Percentiles rank a stretch among this genome's conserved stretches.
Evolutionary conservation across 2,329 filamentous ascomycete species (phyloP).

Genomic region (Aspergillus brasiliensis): DNA sequence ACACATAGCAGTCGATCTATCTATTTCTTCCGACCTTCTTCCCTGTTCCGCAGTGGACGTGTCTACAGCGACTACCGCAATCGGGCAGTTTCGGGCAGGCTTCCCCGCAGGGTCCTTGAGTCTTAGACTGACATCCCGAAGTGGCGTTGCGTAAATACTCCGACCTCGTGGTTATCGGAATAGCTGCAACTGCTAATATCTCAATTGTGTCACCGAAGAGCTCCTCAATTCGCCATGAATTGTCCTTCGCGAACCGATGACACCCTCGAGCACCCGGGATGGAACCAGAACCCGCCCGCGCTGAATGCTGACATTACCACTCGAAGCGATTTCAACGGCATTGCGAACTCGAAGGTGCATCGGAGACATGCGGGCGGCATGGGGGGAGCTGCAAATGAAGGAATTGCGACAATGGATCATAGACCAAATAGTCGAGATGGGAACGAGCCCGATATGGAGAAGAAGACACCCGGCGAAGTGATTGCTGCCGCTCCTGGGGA

Average conservation of each 20-base stretch:
- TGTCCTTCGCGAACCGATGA: constrained; percentile 65
- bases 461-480: constrained; percentile 31
- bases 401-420: constrained; percentile 25
- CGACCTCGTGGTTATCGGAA: background rate
- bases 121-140: constrained; percentile 2
- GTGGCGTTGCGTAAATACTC: background rate
- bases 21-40: background rate
- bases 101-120: constrained; percentile 16
- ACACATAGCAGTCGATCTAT: background rate
- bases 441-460: constrained; percentile 25
- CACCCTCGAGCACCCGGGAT: constrained; percentile 53
- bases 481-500: constrained; percentile 30
- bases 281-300: constrained; percentile 63
- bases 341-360: constrained; percentile 60
- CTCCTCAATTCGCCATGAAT: constrained; percentile 54
- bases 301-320: constrained; percentile 64
- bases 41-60: constrained; percentile 11
- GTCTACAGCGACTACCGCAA: constrained; percentile 6
- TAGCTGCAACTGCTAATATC: background rate
- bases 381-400: constrained; percentile 24
- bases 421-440: constrained; percentile 24
- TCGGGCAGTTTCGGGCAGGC: constrained; percentile 30
- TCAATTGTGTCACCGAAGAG: background rate
- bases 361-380: constrained; percentile 39
- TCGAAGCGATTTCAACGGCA: constrained; percentile 62